Percentiles rank a stretch among this genome's conserved stretches.
phyloP scores from a whole-genome alignment of 495 filamentous ascomycete genomes.

The Xylaria venustula region DNA sequence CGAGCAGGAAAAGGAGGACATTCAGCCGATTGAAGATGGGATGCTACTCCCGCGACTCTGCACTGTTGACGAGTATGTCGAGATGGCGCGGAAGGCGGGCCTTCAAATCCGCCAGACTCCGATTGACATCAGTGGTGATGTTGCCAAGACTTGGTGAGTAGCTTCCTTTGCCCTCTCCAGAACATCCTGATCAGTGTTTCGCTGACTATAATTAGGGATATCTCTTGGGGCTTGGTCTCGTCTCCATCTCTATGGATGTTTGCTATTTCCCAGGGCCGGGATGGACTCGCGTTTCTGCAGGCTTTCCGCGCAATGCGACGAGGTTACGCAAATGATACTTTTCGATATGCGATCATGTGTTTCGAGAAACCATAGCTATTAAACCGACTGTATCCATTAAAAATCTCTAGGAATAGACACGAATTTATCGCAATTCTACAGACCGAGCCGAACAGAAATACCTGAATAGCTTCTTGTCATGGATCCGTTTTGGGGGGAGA shows the following conservation, averaged over 20 bases:
- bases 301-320: conserved; percentile 59
- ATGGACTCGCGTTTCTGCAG: conserved; percentile 58
- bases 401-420: too few species aligned
- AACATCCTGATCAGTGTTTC: not conserved
- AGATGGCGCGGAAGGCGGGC: conserved; percentile 44
- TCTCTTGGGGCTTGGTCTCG: conserved; percentile 58
- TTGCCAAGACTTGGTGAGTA: conserved; percentile 58
- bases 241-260: conserved; percentile 58
- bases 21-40: conserved; percentile 58
- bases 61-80: conserved; percentile 48
- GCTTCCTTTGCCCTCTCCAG: not conserved
- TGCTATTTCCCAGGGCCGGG: conserved; percentile 55
- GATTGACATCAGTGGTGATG: conserved; percentile 56
- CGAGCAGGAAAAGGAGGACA: conserved; percentile 46
- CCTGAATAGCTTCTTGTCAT: too few species aligned
- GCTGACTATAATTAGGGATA: conserved; percentile 43
- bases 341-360: conserved; percentile 57
- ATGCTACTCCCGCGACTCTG: conserved; percentile 57
- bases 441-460: too few species aligned
- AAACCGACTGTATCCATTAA: not conserved
- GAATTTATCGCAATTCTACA: too few species aligned
- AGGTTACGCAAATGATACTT: conserved; percentile 56
- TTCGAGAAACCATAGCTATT: conserved; percentile 44
- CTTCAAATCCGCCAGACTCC: conserved; percentile 40
- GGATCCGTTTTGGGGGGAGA: too few species aligned